Base-by-base conservation (phyloP, 2,329 filamentous ascomycete genomes). In the Aureobasidium sp. region DNA sequence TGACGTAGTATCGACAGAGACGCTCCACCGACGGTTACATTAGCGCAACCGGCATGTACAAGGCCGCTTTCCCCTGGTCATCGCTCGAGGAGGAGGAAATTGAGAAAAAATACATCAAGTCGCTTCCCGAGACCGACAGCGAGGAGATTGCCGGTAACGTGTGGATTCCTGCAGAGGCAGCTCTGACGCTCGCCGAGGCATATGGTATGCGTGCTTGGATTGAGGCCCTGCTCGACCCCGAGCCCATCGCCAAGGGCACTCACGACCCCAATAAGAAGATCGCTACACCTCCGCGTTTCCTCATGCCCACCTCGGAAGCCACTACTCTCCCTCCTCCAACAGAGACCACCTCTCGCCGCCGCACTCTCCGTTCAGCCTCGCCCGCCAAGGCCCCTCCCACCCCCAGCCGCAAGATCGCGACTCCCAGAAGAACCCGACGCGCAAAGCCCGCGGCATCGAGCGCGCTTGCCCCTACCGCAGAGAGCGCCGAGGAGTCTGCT, bases 121-220 rank as follows among this genome's bases (percentile, higher is more conserved):
- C 83, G 7, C 86, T 94, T 31, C 77, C 84, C 37, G 88, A 88
- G 34, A 95, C 92, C 11, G 96, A 91, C 69, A 82, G 82, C 62
- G 92, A 97, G 72, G 94, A 97, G 80, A 91, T 94, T 34, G 94
- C 94, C 29, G 94, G 94, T 49, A 99, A 97, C 74, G 86, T 99
- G 58, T 99, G 94, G 94, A 92, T 97, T 56, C 86, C 91, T 51
- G 91, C 93, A 6, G 82, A 87, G 67, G 77, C 85, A 84, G 94
- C 94, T 39, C 82, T 99, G 48, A 78, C 84, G 63, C 82, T 99
- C 14, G 90, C 93, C 57, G 86, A 89, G 49, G 92, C 97, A 75
- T 99, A 97, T 74, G 82, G 84, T 62, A 91, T 97, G 74, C 77
- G 82, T 53, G 81, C 88, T 48, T 99, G 94, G 94, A 90, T 99